Base-by-base conservation (phyloP, 2,329 filamentous ascomycete genomes). In the Colletotrichum tamarilloi region DNA sequence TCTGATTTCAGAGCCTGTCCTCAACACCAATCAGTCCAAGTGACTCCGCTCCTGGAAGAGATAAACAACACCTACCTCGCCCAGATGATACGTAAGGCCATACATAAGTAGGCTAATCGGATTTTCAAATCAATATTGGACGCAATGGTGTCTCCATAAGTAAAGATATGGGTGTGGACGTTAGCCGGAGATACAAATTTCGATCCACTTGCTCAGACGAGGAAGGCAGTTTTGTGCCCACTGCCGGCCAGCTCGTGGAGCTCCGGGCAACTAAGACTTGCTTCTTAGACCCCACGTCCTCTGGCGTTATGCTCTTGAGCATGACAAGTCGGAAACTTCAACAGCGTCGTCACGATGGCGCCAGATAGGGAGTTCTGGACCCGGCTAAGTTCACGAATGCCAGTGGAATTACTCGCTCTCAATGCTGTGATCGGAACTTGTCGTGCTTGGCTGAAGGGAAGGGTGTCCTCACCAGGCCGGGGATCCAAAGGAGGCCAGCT, bases 111-210 rank as follows among this genome's bases (percentile, higher is more conserved):
- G 38, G 56, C 46, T 55, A 59, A 30, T 53, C 14, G 32, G 9
- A n/a, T 35, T 11, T 24, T 9, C 3, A 28, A 22, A 49, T 35
- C 49, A 35, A 57, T 30, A 57, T 22, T 28, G 35, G 35, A 30
- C 68, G 56, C 57, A n/a, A 8, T 30, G 24, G 5, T n/a, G n/a
- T 60, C 42, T 32, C 22, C 1, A 60, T 65, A 49, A 55, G 28
- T 16, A 57, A 46, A 70, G 67, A 70, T 52, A 73, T 57, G 46
- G 58, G 49, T 12, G n/a, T 57, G 53, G 38, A 70, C 35, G 67
- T 52, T 35, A 53, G 38, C 67, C 67, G 71, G 71, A 73, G 67
- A 71, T 70, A 60, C 71, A 46, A 62, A 62, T 53, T 62, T 16
- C 49, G 49, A 52, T 73, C 71, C 71, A 73, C 71, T 56, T 28